Evolutionary conservation across 148 eudicot genomes (phyloP).

Genomic region (Rhododendron vialii): DNA sequence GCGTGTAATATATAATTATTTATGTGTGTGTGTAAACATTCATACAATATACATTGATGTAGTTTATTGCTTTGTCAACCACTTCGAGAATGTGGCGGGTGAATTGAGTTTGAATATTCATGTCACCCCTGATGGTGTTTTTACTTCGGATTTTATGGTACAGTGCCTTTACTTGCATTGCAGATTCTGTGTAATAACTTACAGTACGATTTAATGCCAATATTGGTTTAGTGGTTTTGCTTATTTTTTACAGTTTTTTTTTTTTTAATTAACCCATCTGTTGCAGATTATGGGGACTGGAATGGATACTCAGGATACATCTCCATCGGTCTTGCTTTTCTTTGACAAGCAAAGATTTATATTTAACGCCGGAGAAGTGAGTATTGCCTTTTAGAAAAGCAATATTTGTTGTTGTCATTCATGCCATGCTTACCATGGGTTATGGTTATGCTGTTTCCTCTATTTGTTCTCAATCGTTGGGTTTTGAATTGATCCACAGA

Average conservation of each 20-base stretch:
- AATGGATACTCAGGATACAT: constrained; percentile 96
- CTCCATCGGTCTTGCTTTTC: constrained; percentile 83
- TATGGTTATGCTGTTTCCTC: not conserved
- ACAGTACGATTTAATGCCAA: not conserved
- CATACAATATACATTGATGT: not conserved
- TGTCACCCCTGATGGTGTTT: not conserved
- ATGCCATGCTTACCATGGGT: not conserved
- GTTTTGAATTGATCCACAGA: not conserved
- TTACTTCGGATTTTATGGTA: not conserved
- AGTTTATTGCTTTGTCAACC: not conserved
- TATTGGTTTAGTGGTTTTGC: not conserved
- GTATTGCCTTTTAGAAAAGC: constrained; percentile 3
- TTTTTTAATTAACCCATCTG: not conserved
- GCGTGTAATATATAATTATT: not conserved
- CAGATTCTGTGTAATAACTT: not conserved
- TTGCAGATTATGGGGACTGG: constrained; percentile 89
- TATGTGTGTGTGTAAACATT: not conserved
- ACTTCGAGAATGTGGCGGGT: not conserved
- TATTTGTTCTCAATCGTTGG: not conserved
- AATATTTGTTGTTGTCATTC: not conserved
- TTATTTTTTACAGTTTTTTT: not conserved
- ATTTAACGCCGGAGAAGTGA: constrained; percentile 98
- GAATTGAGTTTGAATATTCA: not conserved
- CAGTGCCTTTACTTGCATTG: not conserved
- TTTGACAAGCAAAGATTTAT: constrained; percentile 89